These are phyloP conservation scores for Ceratorhiza oryzae-sativae DNA, from an alignment of 1,284 basidiomycete species.

Conservation along the genomic window DNA sequence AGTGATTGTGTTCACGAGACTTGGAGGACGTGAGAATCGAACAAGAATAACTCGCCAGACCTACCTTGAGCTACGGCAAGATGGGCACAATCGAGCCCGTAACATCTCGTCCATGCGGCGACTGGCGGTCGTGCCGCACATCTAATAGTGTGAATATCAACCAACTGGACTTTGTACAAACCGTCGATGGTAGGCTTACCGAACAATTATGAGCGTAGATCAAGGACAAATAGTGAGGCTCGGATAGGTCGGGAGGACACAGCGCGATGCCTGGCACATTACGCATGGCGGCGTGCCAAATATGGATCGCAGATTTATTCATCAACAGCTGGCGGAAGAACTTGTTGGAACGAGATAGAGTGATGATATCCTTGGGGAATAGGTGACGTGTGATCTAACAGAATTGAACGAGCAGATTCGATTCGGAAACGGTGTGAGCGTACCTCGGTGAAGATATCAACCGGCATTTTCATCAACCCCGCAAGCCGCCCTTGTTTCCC, in stretches of 20 bases:
- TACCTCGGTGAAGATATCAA: slow-evolving; percentile 50
- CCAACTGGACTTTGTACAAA: no score
- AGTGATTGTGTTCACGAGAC: not conserved
- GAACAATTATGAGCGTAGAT: slow-evolving; percentile 43
- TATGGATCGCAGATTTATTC: slow-evolving; percentile 36
- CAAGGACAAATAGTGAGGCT: slow-evolving; percentile 45
- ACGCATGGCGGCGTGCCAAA: slow-evolving; percentile 43
- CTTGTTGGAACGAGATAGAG: slow-evolving; percentile 46
- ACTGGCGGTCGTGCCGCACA: not conserved
- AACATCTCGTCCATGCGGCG: not conserved
- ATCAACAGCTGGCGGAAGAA: slow-evolving; percentile 44
- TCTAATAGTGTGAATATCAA: no score
- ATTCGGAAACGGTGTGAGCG: not conserved
- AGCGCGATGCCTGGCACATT: slow-evolving; percentile 41
- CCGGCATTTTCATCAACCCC: slow-evolving; percentile 47
- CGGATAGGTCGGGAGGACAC: slow-evolving; percentile 44
- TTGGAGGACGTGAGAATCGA: not conserved
- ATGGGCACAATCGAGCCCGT: slow-evolving; percentile 18
- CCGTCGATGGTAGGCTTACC: no score
- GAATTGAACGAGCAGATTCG: not conserved
- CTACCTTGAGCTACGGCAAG: slow-evolving; percentile 1
- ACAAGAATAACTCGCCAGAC: not conserved
- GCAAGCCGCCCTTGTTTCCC: slow-evolving; percentile 42
- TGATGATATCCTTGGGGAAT: slow-evolving; percentile 47
- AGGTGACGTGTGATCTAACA: slow-evolving; percentile 46